Evolutionary conservation across 2,329 filamentous ascomycete species (phyloP).

Genomic region (Alternaria sp.): DNA sequence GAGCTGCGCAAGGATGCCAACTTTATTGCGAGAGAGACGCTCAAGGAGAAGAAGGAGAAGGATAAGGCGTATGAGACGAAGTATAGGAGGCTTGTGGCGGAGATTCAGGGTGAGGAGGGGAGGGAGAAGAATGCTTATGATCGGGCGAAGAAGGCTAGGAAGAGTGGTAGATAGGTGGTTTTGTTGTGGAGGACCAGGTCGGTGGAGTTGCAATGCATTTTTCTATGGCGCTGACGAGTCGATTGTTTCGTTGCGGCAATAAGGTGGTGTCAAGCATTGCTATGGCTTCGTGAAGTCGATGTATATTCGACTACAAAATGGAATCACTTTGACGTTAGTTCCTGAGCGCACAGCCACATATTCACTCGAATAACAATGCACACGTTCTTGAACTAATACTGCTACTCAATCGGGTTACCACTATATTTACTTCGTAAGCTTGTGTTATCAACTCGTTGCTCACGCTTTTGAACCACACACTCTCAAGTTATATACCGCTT

Average conservation of each 20-base stretch:
- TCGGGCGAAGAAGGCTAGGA: constrained; percentile 78
- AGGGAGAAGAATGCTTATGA: constrained; percentile 87
- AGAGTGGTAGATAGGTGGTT: constrained; percentile 41
- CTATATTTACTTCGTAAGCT: not conserved
- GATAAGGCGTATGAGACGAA: constrained; percentile 96
- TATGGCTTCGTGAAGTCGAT: too few species aligned
- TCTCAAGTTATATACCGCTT: not conserved
- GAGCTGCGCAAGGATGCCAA: constrained; percentile 94
- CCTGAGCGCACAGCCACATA: not conserved
- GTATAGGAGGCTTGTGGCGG: constrained; percentile 86
- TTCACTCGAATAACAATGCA: not conserved
- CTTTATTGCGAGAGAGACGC: constrained; percentile 88
- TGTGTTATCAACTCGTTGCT: not conserved
- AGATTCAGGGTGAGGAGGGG: constrained; percentile 95
- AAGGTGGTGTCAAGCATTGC: not conserved
- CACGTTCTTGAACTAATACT: not conserved
- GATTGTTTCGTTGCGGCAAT: not conserved
- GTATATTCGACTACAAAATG: too few species aligned
- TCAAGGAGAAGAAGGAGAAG: constrained; percentile 90
- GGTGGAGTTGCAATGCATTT: not conserved
- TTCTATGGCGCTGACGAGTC: not conserved
- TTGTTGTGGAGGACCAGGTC: not conserved
- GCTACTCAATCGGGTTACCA: not conserved
- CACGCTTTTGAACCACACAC: not conserved
- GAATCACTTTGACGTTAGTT: not conserved